These are phyloP conservation scores for Cladorrhinum samala DNA, from an alignment of 495 filamentous ascomycete genomes.

Conservation along the genomic window DNA sequence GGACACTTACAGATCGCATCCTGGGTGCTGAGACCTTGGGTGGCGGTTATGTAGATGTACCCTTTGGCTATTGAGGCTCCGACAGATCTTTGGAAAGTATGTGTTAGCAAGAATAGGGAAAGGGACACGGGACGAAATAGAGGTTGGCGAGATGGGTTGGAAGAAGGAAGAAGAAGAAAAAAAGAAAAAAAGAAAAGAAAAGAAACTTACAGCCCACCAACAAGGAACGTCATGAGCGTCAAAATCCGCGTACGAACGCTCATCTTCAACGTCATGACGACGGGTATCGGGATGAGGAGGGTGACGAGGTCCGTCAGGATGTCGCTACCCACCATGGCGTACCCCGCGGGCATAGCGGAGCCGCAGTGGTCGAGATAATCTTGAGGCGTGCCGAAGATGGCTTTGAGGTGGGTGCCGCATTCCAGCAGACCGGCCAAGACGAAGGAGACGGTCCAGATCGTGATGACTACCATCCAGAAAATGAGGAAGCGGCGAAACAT, in stretches of 20 bases:
- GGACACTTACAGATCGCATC: constrained; percentile 20
- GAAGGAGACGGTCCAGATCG: constrained; percentile 10
- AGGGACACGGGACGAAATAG: too few species aligned
- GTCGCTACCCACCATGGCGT: constrained; percentile 15
- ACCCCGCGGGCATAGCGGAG: constrained; percentile 4
- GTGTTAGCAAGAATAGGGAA: too few species aligned
- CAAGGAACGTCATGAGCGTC: constrained; percentile 12
- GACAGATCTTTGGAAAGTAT: constrained; percentile 6
- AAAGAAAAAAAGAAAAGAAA: too few species aligned
- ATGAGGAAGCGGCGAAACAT: constrained; percentile 17
- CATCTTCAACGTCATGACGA: constrained; percentile 12
- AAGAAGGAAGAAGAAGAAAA: too few species aligned
- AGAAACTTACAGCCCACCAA: constrained; percentile 15
- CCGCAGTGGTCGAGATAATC: constrained; percentile 10
- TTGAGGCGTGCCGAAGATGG: constrained; percentile 4
- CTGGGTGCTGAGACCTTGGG: neutral
- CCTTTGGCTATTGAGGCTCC: constrained; percentile 15
- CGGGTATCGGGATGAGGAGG: constrained; percentile 16
- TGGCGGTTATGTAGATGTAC: constrained; percentile 13
- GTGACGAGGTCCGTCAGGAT: constrained; percentile 17
- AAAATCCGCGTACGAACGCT: constrained; percentile 7
- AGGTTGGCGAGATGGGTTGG: too few species aligned
- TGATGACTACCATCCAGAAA: constrained; percentile 12
- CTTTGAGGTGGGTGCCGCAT: constrained; percentile 12
- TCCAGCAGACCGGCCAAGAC: constrained; percentile 8